Percentiles rank a stretch among this genome's conserved stretches.
These are phyloP conservation scores for Oxytropis ochrocephala DNA, from an alignment of 306 rosid genomes.

Conservation along the genomic window DNA sequence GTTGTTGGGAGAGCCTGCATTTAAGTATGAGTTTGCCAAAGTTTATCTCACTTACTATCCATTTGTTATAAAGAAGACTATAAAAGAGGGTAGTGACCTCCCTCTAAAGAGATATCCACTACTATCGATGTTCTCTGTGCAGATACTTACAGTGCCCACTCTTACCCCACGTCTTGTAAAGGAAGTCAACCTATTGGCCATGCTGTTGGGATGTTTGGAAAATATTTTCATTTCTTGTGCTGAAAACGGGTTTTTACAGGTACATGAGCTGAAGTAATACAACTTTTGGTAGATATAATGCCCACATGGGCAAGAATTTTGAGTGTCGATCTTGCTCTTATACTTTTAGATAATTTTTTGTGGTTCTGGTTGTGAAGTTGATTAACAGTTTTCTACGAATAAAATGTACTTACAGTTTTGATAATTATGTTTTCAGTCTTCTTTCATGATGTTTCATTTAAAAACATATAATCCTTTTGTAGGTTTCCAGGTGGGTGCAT, in stretches of 20 bases:
- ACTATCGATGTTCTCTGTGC: constrained; percentile 76
- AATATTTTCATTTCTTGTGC: constrained; percentile 74
- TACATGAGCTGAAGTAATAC: constrained; percentile 21
- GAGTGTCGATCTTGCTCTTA: background rate
- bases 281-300: background rate
- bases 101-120: constrained; percentile 51
- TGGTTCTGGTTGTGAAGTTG: background rate
- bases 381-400: background rate
- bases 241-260: constrained; percentile 71
- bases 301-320: constrained; percentile 1
- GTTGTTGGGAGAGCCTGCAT: constrained; percentile 82
- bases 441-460: constrained; percentile 10
- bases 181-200: constrained; percentile 76
- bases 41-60: constrained; percentile 85
- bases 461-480: constrained; percentile 18
- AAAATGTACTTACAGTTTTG: background rate
- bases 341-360: background rate
- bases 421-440: constrained; percentile 4
- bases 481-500: constrained; percentile 65
- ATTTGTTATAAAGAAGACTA: constrained; percentile 55
- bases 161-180: constrained; percentile 83
- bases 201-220: constrained; percentile 72
- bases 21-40: constrained; percentile 87
- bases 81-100: constrained; percentile 38
- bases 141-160: constrained; percentile 93